Percentiles rank a stretch among this genome's conserved stretches.
Evolutionary conservation across 805 yeast species (phyloP).

Genomic region (Hanseniaspora pseudoguilliermondii): DNA sequence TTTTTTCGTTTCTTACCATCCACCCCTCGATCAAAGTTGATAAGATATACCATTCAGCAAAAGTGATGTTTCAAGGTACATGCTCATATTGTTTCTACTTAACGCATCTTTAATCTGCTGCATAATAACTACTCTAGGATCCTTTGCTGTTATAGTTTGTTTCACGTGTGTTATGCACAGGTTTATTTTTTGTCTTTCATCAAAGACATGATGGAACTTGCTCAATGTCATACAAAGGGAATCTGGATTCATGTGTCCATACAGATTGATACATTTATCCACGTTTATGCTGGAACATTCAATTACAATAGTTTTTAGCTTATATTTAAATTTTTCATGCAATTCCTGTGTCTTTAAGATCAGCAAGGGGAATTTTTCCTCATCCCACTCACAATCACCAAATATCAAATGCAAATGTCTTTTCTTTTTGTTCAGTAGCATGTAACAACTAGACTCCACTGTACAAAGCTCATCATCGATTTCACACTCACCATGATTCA

Average conservation of each 20-base stretch:
- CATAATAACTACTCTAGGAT: slow-evolving; percentile 5
- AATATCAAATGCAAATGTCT: slow-evolving; percentile 42
- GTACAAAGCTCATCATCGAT: slow-evolving; percentile 10
- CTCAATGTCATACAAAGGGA: slow-evolving; percentile 47
- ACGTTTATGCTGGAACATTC: slow-evolving; percentile 58
- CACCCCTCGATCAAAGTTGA: background rate
- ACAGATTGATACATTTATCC: slow-evolving; percentile 34
- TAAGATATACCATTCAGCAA: slow-evolving; percentile 4
- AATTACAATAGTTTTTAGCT: slow-evolving; percentile 46
- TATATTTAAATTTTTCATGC: slow-evolving; percentile 25
- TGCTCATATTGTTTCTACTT: background rate
- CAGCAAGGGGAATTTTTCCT: slow-evolving; percentile 31
- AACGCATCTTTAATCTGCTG: background rate
- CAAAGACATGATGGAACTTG: slow-evolving; percentile 11
- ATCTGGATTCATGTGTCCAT: slow-evolving; percentile 71
- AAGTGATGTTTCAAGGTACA: background rate
- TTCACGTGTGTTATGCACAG: slow-evolving; percentile 18
- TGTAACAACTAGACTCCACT: slow-evolving; percentile 43
- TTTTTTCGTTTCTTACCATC: no score
- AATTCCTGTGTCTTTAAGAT: slow-evolving; percentile 41
- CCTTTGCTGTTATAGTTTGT: background rate
- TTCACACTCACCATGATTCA: slow-evolving; percentile 34
- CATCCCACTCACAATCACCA: slow-evolving; percentile 77
- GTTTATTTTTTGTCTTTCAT: slow-evolving; percentile 16
- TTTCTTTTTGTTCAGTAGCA: slow-evolving; percentile 28